Percentiles rank a stretch among this genome's conserved stretches.
Evolutionary conservation across 805 yeast species (phyloP).

Genomic region (Saturnispora bothae): DNA sequence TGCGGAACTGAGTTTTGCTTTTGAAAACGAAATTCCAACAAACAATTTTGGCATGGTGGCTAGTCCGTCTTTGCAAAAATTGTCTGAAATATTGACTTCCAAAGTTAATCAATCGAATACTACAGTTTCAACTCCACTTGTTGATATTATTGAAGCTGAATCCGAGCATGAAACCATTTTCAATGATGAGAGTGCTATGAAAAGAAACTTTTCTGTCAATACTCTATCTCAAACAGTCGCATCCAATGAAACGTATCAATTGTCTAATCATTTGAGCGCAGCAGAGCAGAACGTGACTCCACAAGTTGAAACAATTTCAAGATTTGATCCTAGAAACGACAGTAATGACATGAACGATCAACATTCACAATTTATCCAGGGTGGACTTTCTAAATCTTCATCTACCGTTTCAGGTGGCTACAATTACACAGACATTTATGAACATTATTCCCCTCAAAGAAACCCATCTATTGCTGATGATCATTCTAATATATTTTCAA

Average conservation of each 20-base stretch:
- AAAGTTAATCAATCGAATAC: slow-evolving; percentile 15
- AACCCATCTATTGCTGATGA: background rate
- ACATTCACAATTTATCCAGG: background rate
- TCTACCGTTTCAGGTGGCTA: background rate
- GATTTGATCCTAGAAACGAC: background rate
- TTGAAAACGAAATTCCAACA: slow-evolving; percentile 23
- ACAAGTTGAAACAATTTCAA: background rate
- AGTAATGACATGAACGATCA: background rate
- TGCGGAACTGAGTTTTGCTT: slow-evolving; percentile 2
- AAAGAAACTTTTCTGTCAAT: slow-evolving; percentile 19
- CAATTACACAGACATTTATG: slow-evolving; percentile 13
- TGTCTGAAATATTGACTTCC: slow-evolving; percentile 24
- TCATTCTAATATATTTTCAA: background rate
- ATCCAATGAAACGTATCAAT: slow-evolving; percentile 10
- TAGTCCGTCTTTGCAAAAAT: slow-evolving; percentile 29
- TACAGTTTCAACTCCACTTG: slow-evolving; percentile 10
- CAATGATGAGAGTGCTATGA: background rate
- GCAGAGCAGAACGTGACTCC: slow-evolving; percentile 15
- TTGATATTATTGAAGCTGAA: slow-evolving; percentile 12
- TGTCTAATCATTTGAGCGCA: background rate
- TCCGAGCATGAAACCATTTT: slow-evolving; percentile 9
- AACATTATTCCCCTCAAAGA: slow-evolving; percentile 8
- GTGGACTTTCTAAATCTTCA: slow-evolving; percentile 4
- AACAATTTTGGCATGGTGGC: slow-evolving; percentile 23
- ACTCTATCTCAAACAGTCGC: slow-evolving; percentile 24